Evolutionary conservation across 2,329 filamentous ascomycete species (phyloP).

Genomic region (Fusarium continuum): DNA sequence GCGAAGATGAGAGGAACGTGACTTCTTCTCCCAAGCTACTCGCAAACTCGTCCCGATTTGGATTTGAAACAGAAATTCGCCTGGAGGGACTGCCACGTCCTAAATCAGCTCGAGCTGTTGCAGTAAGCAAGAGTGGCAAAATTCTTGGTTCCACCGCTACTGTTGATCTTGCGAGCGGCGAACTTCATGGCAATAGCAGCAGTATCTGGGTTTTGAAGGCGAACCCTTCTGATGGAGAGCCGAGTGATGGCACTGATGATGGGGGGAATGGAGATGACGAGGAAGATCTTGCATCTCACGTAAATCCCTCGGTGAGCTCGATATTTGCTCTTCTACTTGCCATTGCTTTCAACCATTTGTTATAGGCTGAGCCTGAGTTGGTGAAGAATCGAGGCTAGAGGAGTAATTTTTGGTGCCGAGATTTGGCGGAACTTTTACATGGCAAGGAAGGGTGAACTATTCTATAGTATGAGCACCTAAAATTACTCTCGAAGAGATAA

Average conservation of each 20-base stretch:
- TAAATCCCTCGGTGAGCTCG: neutral
- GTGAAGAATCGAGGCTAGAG: neutral
- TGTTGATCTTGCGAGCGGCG: slow-evolving; percentile 31
- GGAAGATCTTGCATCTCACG: slow-evolving; percentile 18
- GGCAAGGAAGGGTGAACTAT: neutral
- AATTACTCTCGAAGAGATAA: slow-evolving; percentile 6
- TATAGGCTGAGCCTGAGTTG: slow-evolving; percentile 1
- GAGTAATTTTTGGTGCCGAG: slow-evolving; percentile 28
- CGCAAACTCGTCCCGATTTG: slow-evolving; percentile 33
- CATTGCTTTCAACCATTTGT: slow-evolving; percentile 14
- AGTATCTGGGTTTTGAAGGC: slow-evolving; percentile 25
- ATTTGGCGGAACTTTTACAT: slow-evolving; percentile 15
- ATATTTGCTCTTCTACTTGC: slow-evolving; percentile 19
- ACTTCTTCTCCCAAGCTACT: slow-evolving; percentile 19
- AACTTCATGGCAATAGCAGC: slow-evolving; percentile 34
- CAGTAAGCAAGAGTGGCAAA: slow-evolving; percentile 28
- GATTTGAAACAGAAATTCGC: slow-evolving; percentile 34
- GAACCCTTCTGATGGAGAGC: slow-evolving; percentile 2
- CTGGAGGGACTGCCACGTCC: slow-evolving; percentile 6
- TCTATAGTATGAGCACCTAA: slow-evolving; percentile 3
- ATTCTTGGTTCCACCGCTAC: slow-evolving; percentile 32
- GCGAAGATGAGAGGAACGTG: slow-evolving; percentile 28
- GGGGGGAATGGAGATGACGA: slow-evolving; percentile 1
- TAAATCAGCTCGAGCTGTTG: slow-evolving; percentile 28
- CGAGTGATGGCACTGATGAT: neutral